Evolutionary conservation across 2,329 filamentous ascomycete species (phyloP), one percentile per base, ranked within the genome.

Genomic region (Scolecobasidium constrictum): DNA sequence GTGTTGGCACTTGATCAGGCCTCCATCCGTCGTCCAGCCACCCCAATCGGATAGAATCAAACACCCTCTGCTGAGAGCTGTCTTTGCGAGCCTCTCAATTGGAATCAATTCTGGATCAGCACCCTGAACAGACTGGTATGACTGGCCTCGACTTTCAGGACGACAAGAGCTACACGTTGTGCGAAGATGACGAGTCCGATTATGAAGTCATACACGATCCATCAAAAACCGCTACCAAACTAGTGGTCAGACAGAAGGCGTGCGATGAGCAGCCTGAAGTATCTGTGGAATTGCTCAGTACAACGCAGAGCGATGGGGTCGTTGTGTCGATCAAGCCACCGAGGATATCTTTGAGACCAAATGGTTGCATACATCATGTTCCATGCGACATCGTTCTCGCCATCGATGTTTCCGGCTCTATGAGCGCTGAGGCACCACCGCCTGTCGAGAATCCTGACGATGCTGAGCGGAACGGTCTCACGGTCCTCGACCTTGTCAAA

Each of bases 341-440:
- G 0, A 54, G 34, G 3, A 42, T 53, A 5, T 68, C 68, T 1
- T 20, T 33, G 0, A 15, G 17, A 38, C 42, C 35, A 15, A 42
- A 43, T 18, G 20, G 45, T 20, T 39, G 46, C n/a, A 44, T 50
- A 17, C 42, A 46, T 4, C 58, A 56, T 43, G 62, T 71, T 0
- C 68, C 73, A 2, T 77, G 72, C 52, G 75, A 79, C 47, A 71
- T 80, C 22, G 75, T 78, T 2, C 64, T 80, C 3, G 74, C 75
- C 13, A 77, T 80, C 42, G 76, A 80, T 51, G 64, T 78, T 12
- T 80, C 76, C 0, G 65, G 62, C 0, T 78, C 73, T 56, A 81
- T 80, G 76, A 40, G 46, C 1, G 41, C 46, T 0, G 49, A 56
- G 2, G 75, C 75, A 1, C 70, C 68, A 0, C 61, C 71, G 0